A percentile compares a stretch with the other conserved stretches of the same genome.
Evolutionary conservation across 2,329 filamentous ascomycete genomes (phyloP).

Genomic region (Cladophialophora yegresii): DNA sequence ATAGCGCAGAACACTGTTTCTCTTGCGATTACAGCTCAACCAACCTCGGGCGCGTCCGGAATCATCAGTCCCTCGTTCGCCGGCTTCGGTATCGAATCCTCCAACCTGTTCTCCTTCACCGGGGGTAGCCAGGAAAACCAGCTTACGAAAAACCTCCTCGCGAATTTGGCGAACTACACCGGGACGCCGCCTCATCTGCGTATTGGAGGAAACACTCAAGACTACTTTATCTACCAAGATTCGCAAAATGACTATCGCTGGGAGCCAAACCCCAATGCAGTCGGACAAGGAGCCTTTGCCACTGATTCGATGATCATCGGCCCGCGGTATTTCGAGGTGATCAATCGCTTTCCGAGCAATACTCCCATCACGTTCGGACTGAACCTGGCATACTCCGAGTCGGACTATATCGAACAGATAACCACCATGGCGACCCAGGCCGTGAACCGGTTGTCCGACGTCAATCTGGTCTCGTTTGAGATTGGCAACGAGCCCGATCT

Average conservation of each 20-base stretch:
- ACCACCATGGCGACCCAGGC: conserved; percentile 43
- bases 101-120: conserved; percentile 56
- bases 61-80: conserved; percentile 50
- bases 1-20: conserved; percentile 27
- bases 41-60: conserved; percentile 30
- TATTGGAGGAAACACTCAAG: conserved; percentile 55
- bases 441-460: conserved; percentile 30
- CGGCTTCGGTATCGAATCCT: conserved; percentile 57
- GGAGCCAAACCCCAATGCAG: conserved; percentile 43
- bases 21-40: conserved; percentile 27
- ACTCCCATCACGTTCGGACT: conserved; percentile 55
- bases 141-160: conserved; percentile 52
- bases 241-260: conserved; percentile 44
- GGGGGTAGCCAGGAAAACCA: conserved; percentile 48
- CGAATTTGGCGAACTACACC: conserved; percentile 53
- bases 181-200: conserved; percentile 54
- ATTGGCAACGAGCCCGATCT: conserved; percentile 41
- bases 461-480: conserved; percentile 39
- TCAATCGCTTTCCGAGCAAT: conserved; percentile 53
- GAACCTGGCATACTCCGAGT: conserved; percentile 52
- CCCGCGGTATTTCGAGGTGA: conserved; percentile 51
- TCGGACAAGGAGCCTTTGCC: conserved; percentile 46
- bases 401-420: conserved; percentile 50
- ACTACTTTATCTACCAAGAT: conserved; percentile 52
- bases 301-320: conserved; percentile 52